These are phyloP conservation scores for Harringtonia lauricola DNA, from an alignment of 2,329 filamentous ascomycete species.

Conservation along the genomic window DNA sequence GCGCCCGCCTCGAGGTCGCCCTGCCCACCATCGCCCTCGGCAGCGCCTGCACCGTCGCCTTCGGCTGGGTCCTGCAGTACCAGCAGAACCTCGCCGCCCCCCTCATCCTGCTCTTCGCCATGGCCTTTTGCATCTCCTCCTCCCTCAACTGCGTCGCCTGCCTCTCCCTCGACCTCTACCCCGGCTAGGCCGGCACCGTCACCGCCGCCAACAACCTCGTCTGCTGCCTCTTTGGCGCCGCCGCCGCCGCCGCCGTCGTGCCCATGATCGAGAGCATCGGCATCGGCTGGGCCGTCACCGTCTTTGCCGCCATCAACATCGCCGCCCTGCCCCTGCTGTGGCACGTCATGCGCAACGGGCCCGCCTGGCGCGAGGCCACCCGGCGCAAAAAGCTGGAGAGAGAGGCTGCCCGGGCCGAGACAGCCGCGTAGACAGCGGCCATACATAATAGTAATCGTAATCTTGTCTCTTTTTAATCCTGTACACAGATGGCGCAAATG, in stretches of 20 bases:
- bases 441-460: no score
- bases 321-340: constrained; percentile 15
- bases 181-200: constrained; percentile 11
- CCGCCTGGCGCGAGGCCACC: constrained; percentile 12
- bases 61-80: constrained; percentile 15
- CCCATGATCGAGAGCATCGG: constrained; percentile 16
- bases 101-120: constrained; percentile 14
- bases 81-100: constrained; percentile 13
- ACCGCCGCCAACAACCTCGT: constrained; percentile 15
- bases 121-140: constrained; percentile 12
- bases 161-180: constrained; percentile 6
- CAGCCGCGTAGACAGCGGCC: no score
- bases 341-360: constrained; percentile 15
- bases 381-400: constrained; percentile 1
- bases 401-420: no score
- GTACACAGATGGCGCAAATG: no score
- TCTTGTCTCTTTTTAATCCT: no score
- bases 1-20: constrained; percentile 12
- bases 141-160: constrained; percentile 14
- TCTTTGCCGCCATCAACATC: constrained; percentile 15
- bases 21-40: constrained; percentile 12
- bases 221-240: constrained; percentile 16
- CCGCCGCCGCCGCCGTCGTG: constrained; percentile 14
- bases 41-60: constrained; percentile 11
- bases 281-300: constrained; percentile 14